These are phyloP conservation scores for Cajanus cajan DNA, from an alignment of 306 rosid species.

Conservation along the genomic window DNA sequence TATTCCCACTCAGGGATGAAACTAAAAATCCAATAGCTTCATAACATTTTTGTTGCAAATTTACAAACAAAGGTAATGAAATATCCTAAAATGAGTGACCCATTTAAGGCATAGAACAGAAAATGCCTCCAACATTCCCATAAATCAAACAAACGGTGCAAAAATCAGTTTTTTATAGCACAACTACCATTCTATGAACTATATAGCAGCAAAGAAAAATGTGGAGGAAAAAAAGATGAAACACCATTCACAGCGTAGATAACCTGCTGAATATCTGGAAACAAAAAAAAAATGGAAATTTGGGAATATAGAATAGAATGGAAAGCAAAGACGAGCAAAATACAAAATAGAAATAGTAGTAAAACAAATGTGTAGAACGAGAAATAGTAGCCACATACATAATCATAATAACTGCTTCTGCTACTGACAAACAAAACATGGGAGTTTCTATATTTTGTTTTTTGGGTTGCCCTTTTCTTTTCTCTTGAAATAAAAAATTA, in stretches of 20 bases:
- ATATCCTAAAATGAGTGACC: constrained; percentile 29
- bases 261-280: constrained; percentile 18
- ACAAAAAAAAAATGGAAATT: constrained; percentile 2
- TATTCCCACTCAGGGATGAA: neutral
- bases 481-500: neutral
- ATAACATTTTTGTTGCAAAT: neutral
- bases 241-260: constrained; percentile 47
- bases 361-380: constrained; percentile 43
- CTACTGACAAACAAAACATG: constrained; percentile 14
- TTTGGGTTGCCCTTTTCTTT: constrained; percentile 29
- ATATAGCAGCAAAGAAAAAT: neutral
- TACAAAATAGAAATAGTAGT: neutral
- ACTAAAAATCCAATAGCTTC: neutral
- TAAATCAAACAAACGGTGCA: neutral
- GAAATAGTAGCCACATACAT: constrained; percentile 27
- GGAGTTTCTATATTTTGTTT: constrained; percentile 44
- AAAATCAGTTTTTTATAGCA: neutral
- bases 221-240: constrained; percentile 29
- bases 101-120: constrained; percentile 24
- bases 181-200: neutral
- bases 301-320: neutral
- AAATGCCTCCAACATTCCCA: constrained; percentile 2
- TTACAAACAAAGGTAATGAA: constrained; percentile 20
- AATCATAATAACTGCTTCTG: neutral
- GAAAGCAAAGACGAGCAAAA: neutral